phyloP scores from a whole-genome alignment of 257 asterid genomes.

The Fraxinus excelsior region DNA sequence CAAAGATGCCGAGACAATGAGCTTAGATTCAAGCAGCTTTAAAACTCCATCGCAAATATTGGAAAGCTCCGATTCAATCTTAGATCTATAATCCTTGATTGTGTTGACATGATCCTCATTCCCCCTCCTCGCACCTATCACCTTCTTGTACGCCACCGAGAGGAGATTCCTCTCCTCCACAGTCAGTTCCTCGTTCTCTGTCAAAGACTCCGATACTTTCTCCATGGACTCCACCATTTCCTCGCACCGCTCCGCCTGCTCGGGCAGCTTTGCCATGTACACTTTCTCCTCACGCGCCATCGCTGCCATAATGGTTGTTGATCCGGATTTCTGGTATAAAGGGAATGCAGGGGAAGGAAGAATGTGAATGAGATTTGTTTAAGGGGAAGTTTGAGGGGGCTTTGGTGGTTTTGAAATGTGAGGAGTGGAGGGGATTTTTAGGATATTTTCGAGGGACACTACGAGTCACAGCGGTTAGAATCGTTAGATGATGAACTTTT shows the following conservation, averaged over 20 bases:
- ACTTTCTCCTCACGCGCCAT: constrained; percentile 43
- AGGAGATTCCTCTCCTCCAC: constrained; percentile 47
- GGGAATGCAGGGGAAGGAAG: constrained; percentile 10
- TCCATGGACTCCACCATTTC: constrained; percentile 50
- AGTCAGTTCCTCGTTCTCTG: constrained; percentile 39
- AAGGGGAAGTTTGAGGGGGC: constrained; percentile 10
- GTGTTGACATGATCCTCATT: constrained; percentile 39
- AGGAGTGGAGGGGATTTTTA: constrained; percentile 35
- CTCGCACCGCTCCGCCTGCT: constrained; percentile 49
- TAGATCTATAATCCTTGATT: constrained; percentile 40
- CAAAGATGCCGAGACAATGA: constrained; percentile 35
- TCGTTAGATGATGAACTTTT: too few species aligned
- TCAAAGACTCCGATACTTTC: constrained; percentile 34
- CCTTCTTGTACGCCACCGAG: constrained; percentile 46
- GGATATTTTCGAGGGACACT: too few species aligned
- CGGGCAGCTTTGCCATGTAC: constrained; percentile 48
- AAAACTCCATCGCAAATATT: constrained; percentile 39
- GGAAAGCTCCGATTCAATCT: constrained; percentile 45
- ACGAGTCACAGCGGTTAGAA: too few species aligned
- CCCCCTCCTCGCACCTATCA: constrained; percentile 42
- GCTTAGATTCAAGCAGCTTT: constrained; percentile 36
- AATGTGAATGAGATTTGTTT: constrained; percentile 8
- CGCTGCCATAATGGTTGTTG: constrained; percentile 31
- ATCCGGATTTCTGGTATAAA: constrained; percentile 14
- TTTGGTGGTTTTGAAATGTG: constrained; percentile 31